Evolutionary conservation across 768 basidiomycete species (phyloP).

Genomic region (Trametes villosa): DNA sequence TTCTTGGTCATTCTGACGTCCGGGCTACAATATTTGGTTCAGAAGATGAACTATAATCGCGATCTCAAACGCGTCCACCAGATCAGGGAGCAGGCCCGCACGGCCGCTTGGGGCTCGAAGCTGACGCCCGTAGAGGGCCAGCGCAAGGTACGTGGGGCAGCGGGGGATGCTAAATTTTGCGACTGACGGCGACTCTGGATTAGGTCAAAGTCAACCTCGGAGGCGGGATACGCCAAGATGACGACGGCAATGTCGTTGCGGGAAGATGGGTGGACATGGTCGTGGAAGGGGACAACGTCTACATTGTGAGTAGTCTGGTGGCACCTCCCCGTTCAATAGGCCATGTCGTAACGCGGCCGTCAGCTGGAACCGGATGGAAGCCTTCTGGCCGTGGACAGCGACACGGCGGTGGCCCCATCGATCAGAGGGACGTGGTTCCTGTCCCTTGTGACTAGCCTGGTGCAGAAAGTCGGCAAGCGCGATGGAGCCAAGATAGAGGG

Average conservation of each 20-base stretch:
- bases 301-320: slow-evolving; percentile 57
- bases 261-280: slow-evolving; percentile 76
- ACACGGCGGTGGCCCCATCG: slow-evolving; percentile 60
- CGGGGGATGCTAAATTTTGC: background rate
- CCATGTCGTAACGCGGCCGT: slow-evolving; percentile 20
- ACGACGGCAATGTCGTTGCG: slow-evolving; percentile 54
- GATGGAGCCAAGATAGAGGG: slow-evolving; percentile 16
- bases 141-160: slow-evolving; percentile 57
- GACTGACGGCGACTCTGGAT: slow-evolving; percentile 1
- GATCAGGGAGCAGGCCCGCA: slow-evolving; percentile 62
- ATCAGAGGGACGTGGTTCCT: slow-evolving; percentile 74
- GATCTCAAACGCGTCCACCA: slow-evolving; percentile 72
- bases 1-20: slow-evolving; percentile 82
- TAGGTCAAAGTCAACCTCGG: slow-evolving; percentile 78
- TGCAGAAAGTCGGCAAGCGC: slow-evolving; percentile 25
- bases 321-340: background rate
- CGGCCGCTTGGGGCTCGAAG: slow-evolving; percentile 84
- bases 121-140: slow-evolving; percentile 63
- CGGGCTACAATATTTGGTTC: slow-evolving; percentile 81
- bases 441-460: slow-evolving; percentile 44
- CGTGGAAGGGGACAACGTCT: slow-evolving; percentile 75
- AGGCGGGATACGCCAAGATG: slow-evolving; percentile 52
- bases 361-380: slow-evolving; percentile 68
- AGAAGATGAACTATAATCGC: slow-evolving; percentile 73
- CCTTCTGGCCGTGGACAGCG: slow-evolving; percentile 60